Evolutionary conservation across 2,329 filamentous ascomycete species (phyloP).

Genomic region (Talaromyces atroroseus): DNA sequence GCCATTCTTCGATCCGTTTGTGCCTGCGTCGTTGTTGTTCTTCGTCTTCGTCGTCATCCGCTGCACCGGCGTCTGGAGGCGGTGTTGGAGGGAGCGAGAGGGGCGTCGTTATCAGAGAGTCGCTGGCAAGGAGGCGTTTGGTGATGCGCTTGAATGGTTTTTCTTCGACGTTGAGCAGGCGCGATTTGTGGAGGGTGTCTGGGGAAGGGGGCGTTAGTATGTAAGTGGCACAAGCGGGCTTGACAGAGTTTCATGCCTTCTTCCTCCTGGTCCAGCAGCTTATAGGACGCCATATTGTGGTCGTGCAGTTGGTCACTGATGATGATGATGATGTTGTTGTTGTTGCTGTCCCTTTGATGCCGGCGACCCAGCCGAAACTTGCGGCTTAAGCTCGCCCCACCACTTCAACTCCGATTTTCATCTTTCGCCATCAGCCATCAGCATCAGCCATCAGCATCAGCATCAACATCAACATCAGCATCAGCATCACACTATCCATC

Average conservation of each 20-base stretch:
- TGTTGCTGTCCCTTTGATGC: too few relatives aligned
- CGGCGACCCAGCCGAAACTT: too few relatives aligned
- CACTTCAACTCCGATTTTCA: too few relatives aligned
- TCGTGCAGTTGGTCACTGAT: too few relatives aligned
- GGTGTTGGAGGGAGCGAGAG: conserved; percentile 59
- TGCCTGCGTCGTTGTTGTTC: conserved; percentile 47
- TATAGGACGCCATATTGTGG: conserved; percentile 51
- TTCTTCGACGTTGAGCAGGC: conserved; percentile 84
- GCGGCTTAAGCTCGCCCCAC: too few relatives aligned
- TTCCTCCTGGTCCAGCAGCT: conserved; percentile 66
- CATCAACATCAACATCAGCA: too few relatives aligned
- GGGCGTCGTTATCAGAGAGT: conserved; percentile 55
- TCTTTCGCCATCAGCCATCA: too few relatives aligned
- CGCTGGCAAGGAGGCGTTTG: conserved; percentile 67
- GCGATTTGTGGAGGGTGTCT: conserved; percentile 80
- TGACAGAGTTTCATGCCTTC: conserved; percentile 29
- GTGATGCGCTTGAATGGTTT: conserved; percentile 86
- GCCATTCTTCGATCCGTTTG: conserved; percentile 51
- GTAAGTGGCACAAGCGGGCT: conserved; percentile 17
- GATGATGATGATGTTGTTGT: too few relatives aligned
- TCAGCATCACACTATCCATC: neutral
- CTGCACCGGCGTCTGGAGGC: conserved; percentile 53
- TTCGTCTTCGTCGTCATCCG: conserved; percentile 41
- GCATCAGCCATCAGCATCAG: too few relatives aligned
- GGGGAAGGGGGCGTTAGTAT: conserved; percentile 6